Percentiles rank a stretch among this genome's conserved stretches.
phyloP scores from a whole-genome alignment of 2,329 filamentous ascomycete genomes.

The Pseudohalonectria lignicola region DNA sequence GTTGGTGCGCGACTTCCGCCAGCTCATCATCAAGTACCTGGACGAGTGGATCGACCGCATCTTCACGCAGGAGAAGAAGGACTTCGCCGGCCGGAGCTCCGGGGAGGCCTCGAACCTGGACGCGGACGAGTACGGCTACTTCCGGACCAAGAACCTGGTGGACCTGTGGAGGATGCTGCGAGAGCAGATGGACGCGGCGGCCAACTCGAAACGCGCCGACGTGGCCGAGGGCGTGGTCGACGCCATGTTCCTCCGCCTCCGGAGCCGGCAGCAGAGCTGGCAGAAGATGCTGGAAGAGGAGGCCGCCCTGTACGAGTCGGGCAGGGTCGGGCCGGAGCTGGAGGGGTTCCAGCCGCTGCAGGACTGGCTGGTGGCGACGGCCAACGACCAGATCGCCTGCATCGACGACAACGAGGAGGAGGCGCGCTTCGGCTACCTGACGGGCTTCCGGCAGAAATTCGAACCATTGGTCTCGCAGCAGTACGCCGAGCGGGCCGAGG shows the following conservation, averaged over 20 bases:
- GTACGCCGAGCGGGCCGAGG: conserved; percentile 65
- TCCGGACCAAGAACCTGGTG: conserved; percentile 82
- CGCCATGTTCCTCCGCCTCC: conserved; percentile 84
- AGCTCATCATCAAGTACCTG: conserved; percentile 88
- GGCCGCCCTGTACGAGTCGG: conserved; percentile 57
- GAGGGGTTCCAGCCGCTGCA: conserved; percentile 70
- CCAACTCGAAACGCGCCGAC: conserved; percentile 74
- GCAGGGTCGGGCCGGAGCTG: conserved; percentile 37
- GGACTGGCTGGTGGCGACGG: conserved; percentile 93
- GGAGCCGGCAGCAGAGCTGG: conserved; percentile 74
- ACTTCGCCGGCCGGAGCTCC: conserved; percentile 62
- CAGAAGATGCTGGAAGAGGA: conserved; percentile 84
- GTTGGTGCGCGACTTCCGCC: conserved; percentile 84
- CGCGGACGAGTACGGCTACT: conserved; percentile 78
- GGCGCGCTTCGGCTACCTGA: conserved; percentile 68
- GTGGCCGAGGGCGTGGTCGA: conserved; percentile 93
- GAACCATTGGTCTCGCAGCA: conserved; percentile 68
- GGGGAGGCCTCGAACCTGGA: conserved; percentile 68
- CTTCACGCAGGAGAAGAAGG: conserved; percentile 67
- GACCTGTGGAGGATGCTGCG: conserved; percentile 97
- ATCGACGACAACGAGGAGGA: conserved; percentile 85
- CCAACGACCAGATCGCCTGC: conserved; percentile 97
- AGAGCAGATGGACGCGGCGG: conserved; percentile 80
- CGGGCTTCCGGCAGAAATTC: conserved; percentile 75
- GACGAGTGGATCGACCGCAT: conserved; percentile 98